Evolutionary conservation across 1,139 yeast species (phyloP).

Genomic region (Pichia sp.): DNA sequence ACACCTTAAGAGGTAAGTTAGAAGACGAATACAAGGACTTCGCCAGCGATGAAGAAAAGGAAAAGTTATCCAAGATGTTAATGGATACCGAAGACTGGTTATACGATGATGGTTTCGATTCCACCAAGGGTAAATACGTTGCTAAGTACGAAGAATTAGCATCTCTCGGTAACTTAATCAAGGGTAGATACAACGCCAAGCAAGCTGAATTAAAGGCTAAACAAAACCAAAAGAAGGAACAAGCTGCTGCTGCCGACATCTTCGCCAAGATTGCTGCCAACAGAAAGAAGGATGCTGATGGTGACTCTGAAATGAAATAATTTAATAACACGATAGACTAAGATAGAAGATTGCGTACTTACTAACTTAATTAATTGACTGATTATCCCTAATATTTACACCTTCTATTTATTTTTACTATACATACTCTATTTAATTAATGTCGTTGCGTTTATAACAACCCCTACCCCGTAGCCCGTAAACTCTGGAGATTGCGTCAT

Average conservation of each 20-base stretch:
- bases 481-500: too few relatives aligned
- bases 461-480: too few relatives aligned
- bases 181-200: constrained; percentile 92
- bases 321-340: background rate
- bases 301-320: constrained; percentile 42
- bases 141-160: constrained; percentile 99
- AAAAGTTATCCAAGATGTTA: constrained; percentile 69
- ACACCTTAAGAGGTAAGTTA: constrained; percentile 95
- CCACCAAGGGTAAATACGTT: constrained; percentile 94
- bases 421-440: too few relatives aligned
- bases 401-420: too few relatives aligned
- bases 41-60: constrained; percentile 90
- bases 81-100: constrained; percentile 96
- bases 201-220: constrained; percentile 96
- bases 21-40: constrained; percentile 89
- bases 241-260: constrained; percentile 39
- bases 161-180: constrained; percentile 88
- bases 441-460: too few relatives aligned
- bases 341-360: too few relatives aligned
- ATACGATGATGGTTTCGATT: constrained; percentile 95
- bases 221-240: constrained; percentile 82
- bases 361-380: too few relatives aligned
- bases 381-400: too few relatives aligned
- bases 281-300: constrained; percentile 42
- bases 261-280: constrained; percentile 66